These are phyloP conservation scores for Globisporangium sylvaticum DNA, from an alignment of 352 stramenopile species.

Conservation along the genomic window DNA sequence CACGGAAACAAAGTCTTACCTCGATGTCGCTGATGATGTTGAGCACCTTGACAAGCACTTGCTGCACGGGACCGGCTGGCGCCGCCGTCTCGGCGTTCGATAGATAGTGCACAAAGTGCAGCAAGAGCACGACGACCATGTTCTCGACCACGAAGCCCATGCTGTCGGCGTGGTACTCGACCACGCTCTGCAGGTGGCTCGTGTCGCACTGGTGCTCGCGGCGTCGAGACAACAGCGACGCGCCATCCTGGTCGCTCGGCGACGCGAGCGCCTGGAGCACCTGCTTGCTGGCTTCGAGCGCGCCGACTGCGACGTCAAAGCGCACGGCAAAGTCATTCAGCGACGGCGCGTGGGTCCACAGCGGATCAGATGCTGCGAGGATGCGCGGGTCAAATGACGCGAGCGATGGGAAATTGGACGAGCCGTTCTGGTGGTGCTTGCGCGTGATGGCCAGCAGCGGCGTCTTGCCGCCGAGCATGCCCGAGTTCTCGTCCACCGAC, in stretches of 20 bases:
- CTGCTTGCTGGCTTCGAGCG: conserved; percentile 48
- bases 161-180: conserved; percentile 78
- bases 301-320: conserved; percentile 43
- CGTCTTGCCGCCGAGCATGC: conserved; percentile 27
- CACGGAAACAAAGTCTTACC: conserved; percentile 26
- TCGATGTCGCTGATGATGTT: conserved; percentile 57
- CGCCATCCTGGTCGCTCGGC: neutral
- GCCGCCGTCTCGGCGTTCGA: conserved; percentile 25
- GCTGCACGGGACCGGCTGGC: conserved; percentile 27
- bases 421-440: conserved; percentile 26
- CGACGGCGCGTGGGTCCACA: conserved; percentile 57
- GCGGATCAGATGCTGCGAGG: conserved; percentile 54
- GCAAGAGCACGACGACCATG: conserved; percentile 62
- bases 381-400: conserved; percentile 45
- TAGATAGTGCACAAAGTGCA: conserved; percentile 70
- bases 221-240: conserved; percentile 12
- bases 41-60: conserved; percentile 68
- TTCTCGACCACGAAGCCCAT: conserved; percentile 77
- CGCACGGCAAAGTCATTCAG: conserved; percentile 57
- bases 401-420: conserved; percentile 42
- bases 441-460: conserved; percentile 46
- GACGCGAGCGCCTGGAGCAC: conserved; percentile 27
- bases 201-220: conserved; percentile 39
- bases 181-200: conserved; percentile 39
- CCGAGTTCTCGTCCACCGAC: conserved; percentile 34